These are phyloP conservation scores for Aspergillus nomiae DNA, from an alignment of 2,329 filamentous ascomycete genomes.

Conservation along the genomic window DNA sequence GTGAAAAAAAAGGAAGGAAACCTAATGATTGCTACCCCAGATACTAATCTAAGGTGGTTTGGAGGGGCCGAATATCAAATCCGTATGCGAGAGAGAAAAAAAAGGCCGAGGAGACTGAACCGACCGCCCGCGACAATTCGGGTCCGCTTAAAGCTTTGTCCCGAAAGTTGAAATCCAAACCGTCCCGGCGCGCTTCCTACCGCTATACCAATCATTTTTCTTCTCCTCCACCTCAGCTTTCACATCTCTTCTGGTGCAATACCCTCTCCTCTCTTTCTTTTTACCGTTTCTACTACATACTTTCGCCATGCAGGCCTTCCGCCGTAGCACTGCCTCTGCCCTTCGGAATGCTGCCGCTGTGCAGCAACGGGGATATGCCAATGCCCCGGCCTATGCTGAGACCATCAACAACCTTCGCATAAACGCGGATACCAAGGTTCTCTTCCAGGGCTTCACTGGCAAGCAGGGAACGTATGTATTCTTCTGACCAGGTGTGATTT, in stretches of 20 bases:
- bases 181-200: slow-evolving; percentile 26
- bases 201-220: slow-evolving; percentile 24
- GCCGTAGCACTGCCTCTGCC: slow-evolving; percentile 71
- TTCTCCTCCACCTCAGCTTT: slow-evolving; percentile 20
- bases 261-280: slow-evolving; percentile 16
- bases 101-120: slow-evolving; percentile 23
- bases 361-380: slow-evolving; percentile 75
- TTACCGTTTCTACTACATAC: slow-evolving; percentile 20
- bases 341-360: slow-evolving; percentile 61
- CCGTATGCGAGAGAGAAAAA: not conserved
- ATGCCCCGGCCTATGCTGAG: slow-evolving; percentile 68
- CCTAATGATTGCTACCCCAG: not conserved
- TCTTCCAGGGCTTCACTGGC: slow-evolving; percentile 97
- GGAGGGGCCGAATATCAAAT: not conserved
- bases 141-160: slow-evolving; percentile 42
- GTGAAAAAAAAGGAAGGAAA: not conserved
- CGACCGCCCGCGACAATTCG: slow-evolving; percentile 33
- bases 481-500: not conserved
- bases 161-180: slow-evolving; percentile 32
- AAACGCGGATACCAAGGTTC: slow-evolving; percentile 88
- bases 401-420: slow-evolving; percentile 88
- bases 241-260: slow-evolving; percentile 17
- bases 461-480: slow-evolving; percentile 88
- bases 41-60: not conserved
- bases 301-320: slow-evolving; percentile 76